These are phyloP conservation scores for Lecanicillium sp. DNA, from an alignment of 2,329 filamentous ascomycete species.

Conservation along the genomic window DNA sequence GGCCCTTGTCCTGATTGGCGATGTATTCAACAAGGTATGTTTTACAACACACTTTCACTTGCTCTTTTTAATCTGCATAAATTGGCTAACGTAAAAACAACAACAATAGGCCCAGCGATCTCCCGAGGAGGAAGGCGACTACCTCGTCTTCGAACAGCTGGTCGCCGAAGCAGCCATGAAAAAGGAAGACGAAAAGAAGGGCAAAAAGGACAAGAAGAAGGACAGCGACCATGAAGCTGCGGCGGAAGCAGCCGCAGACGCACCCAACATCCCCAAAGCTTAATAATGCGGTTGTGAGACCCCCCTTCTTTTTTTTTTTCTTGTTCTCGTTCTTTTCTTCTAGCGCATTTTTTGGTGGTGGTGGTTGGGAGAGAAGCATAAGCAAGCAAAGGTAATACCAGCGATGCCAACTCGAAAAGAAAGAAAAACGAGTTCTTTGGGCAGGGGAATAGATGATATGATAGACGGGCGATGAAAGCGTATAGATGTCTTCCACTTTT, in stretches of 20 bases:
- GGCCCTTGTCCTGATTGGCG: conserved; percentile 78
- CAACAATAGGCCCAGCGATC: conserved; percentile 66
- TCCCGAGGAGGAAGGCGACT: conserved; percentile 94
- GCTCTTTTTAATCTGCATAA: not conserved
- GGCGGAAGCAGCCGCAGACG: conserved; percentile 13
- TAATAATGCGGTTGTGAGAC: not conserved
- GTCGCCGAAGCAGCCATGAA: conserved; percentile 95
- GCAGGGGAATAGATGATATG: too few relatives aligned
- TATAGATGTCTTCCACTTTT: too few relatives aligned
- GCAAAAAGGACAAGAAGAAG: conserved; percentile 45
- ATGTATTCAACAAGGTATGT: conserved; percentile 77
- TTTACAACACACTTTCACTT: not conserved
- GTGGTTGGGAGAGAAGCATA: too few relatives aligned
- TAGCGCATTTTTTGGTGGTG: too few relatives aligned
- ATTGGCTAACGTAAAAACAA: conserved; percentile 10
- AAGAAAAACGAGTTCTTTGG: too few relatives aligned
- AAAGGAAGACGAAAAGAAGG: conserved; percentile 73
- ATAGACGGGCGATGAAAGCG: too few relatives aligned
- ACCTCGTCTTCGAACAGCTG: conserved; percentile 96
- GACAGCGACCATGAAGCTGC: conserved; percentile 23
- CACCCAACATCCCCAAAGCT: conserved; percentile 15
- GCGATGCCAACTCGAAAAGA: too few relatives aligned
- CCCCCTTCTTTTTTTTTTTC: too few relatives aligned
- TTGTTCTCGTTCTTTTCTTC: too few relatives aligned
- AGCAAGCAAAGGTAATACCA: too few relatives aligned